phyloP scores from a whole-genome alignment of 768 basidiomycete genomes.

The Cubamyces lactineus region DNA sequence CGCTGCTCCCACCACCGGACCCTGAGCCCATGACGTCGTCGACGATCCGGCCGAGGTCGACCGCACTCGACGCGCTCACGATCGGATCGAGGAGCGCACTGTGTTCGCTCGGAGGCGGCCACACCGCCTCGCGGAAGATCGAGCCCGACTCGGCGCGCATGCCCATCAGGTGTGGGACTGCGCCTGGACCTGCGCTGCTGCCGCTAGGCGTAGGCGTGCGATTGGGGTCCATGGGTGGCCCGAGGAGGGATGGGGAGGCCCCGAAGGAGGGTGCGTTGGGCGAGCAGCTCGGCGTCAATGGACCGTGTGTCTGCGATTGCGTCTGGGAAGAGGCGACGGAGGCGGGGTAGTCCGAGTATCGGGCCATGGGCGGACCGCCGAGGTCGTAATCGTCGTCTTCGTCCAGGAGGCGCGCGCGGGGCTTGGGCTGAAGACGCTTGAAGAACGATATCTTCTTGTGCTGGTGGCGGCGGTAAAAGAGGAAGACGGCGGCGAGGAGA shows the following conservation, averaged over 20 bases:
- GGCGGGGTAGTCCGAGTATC: constrained; percentile 31
- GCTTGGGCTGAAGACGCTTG: constrained; percentile 23
- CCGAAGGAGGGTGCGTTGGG: constrained; percentile 17
- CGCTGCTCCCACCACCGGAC: neutral
- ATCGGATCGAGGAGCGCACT: constrained; percentile 36
- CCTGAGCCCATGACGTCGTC: constrained; percentile 35
- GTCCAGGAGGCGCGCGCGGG: constrained; percentile 32
- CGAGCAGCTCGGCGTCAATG: constrained; percentile 6
- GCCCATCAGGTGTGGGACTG: constrained; percentile 29
- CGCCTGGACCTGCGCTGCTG: neutral
- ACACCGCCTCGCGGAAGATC: constrained; percentile 36
- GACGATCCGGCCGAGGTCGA: constrained; percentile 33
- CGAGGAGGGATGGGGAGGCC: constrained; percentile 16
- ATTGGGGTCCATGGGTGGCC: constrained; percentile 18
- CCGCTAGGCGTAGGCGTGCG: constrained; percentile 13
- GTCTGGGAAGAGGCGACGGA: constrained; percentile 21
- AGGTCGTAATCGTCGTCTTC: constrained; percentile 36
- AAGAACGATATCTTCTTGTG: constrained; percentile 34
- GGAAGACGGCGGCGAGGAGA: constrained; percentile 33
- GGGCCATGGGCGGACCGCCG: constrained; percentile 24
- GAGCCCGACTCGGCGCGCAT: constrained; percentile 35
- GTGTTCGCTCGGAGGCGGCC: constrained; percentile 33
- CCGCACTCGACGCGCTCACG: constrained; percentile 26
- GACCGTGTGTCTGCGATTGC: neutral
- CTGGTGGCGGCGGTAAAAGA: constrained; percentile 37